Conservation (phyloP, 768 basidiomycete species). For the Guyanaporus albipodus region DNA sequence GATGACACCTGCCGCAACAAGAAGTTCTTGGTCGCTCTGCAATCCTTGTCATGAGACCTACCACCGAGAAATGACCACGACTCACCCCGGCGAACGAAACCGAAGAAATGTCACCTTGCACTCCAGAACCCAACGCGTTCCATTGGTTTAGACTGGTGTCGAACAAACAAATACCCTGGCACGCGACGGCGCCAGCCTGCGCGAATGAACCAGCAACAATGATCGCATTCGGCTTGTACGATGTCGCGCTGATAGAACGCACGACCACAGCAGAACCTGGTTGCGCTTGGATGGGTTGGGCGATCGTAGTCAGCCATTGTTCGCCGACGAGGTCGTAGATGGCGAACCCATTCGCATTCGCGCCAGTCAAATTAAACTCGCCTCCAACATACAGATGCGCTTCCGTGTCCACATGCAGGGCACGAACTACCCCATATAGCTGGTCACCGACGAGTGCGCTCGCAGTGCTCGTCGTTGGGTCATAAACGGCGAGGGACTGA, state of each 20-base stretch:
- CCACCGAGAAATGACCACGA: neutral
- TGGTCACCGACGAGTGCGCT: slow-evolving; percentile 56
- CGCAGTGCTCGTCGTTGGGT: slow-evolving; percentile 46
- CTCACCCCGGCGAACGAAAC: slow-evolving; percentile 81
- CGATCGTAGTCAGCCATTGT: slow-evolving; percentile 55
- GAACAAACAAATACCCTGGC: slow-evolving; percentile 76
- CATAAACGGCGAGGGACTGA: slow-evolving; percentile 68
- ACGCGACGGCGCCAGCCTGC: slow-evolving; percentile 68
- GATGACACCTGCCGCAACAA: slow-evolving; percentile 82
- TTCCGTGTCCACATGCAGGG: slow-evolving; percentile 64
- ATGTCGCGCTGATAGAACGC: slow-evolving; percentile 63
- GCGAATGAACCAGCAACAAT: slow-evolving; percentile 88
- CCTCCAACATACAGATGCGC: slow-evolving; percentile 79
- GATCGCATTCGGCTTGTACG: slow-evolving; percentile 55
- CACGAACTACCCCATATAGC: slow-evolving; percentile 70
- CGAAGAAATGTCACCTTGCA: slow-evolving; percentile 76
- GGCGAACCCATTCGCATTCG: slow-evolving; percentile 63
- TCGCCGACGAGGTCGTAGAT: slow-evolving; percentile 70
- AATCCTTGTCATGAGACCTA: slow-evolving; percentile 8
- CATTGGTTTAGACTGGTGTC: slow-evolving; percentile 70
- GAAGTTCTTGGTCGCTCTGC: slow-evolving; percentile 60
- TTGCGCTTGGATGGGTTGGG: slow-evolving; percentile 57
- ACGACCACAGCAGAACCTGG: slow-evolving; percentile 58
- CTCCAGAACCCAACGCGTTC: slow-evolving; percentile 73
- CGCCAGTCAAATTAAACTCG: slow-evolving; percentile 63